Percentiles rank a stretch among this genome's conserved stretches.
These are phyloP conservation scores for Leccinum longicurvipes DNA, from an alignment of 768 basidiomycete genomes.

Conservation along the genomic window DNA sequence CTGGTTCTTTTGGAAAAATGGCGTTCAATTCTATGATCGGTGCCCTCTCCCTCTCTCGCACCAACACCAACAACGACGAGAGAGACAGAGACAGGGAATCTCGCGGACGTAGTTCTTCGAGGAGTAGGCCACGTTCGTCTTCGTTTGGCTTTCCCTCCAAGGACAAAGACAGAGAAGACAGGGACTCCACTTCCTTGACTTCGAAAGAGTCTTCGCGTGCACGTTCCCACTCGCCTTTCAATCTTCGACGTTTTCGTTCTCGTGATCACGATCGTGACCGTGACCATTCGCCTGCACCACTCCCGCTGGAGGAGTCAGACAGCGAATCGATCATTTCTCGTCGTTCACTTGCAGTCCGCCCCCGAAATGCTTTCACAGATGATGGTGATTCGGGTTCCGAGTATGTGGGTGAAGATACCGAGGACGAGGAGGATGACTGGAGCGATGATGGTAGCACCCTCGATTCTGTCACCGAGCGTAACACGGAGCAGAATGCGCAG, in stretches of 20 bases:
- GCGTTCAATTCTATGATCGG: slow-evolving; percentile 71
- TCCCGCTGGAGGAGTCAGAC: slow-evolving; percentile 56
- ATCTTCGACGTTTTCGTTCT: slow-evolving; percentile 61
- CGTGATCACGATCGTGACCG: slow-evolving; percentile 55
- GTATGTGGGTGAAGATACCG: slow-evolving; percentile 42
- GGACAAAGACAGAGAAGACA: slow-evolving; percentile 32
- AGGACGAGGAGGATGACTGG: slow-evolving; percentile 59
- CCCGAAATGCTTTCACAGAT: slow-evolving; percentile 61
- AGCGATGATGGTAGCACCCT: slow-evolving; percentile 56
- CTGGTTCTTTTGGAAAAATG: slow-evolving; percentile 58
- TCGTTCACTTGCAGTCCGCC: slow-evolving; percentile 43
- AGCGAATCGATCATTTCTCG: slow-evolving; percentile 36
- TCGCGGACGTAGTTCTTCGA: slow-evolving; percentile 51
- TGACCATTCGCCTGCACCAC: slow-evolving; percentile 54
- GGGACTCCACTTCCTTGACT: slow-evolving; percentile 34
- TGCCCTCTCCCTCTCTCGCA: slow-evolving; percentile 60
- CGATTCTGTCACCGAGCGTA: slow-evolving; percentile 79
- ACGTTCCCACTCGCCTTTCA: slow-evolving; percentile 80
- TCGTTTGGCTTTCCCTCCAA: slow-evolving; percentile 43
- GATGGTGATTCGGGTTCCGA: slow-evolving; percentile 67
- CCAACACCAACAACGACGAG: slow-evolving; percentile 39
- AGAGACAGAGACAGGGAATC: slow-evolving; percentile 40
- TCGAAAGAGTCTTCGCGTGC: slow-evolving; percentile 58
- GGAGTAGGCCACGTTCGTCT: slow-evolving; percentile 44
- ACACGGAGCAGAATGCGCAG: slow-evolving; percentile 81